Conservation (phyloP, 2,329 filamentous ascomycete genomes). For the Camillea tinctor region DNA sequence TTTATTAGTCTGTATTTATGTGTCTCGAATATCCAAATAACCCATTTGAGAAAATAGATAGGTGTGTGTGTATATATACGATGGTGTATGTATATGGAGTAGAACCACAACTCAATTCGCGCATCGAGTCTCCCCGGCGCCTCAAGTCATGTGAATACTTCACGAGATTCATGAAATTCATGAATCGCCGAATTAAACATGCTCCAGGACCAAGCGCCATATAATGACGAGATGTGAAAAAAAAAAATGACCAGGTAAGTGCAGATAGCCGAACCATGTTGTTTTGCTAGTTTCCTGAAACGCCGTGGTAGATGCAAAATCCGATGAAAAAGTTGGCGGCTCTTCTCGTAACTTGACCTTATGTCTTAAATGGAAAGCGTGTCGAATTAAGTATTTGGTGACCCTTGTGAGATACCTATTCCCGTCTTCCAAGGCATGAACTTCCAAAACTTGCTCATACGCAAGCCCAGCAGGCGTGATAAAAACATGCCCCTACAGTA, state of each 20-base stretch:
- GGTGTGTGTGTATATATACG: conserved; percentile 16
- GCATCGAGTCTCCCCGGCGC: not conserved
- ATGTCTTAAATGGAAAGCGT: not conserved
- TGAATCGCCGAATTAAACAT: conserved; percentile 11
- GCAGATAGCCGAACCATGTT: conserved; percentile 10
- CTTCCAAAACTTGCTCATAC: not conserved
- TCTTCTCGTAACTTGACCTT: not conserved
- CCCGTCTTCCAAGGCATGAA: not conserved
- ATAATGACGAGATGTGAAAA: conserved; percentile 7
- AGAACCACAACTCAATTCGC: conserved; percentile 12
- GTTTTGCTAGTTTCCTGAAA: conserved; percentile 16
- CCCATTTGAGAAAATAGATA: not conserved
- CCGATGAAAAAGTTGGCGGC: not conserved
- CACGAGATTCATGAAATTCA: not conserved
- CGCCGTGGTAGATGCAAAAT: conserved; percentile 17
- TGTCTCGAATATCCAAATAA: not conserved
- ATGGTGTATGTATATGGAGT: conserved; percentile 3
- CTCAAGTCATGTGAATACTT: not conserved
- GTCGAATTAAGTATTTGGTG: not conserved
- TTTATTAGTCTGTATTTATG: not conserved
- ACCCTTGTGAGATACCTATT: not conserved
- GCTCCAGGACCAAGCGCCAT: conserved; percentile 19
- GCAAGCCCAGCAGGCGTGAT: not conserved
- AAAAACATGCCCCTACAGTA: not conserved
- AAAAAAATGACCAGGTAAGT: conserved; percentile 9